Conservation (phyloP, 306 rosid genomes). For the Albizia julibrissin region DNA sequence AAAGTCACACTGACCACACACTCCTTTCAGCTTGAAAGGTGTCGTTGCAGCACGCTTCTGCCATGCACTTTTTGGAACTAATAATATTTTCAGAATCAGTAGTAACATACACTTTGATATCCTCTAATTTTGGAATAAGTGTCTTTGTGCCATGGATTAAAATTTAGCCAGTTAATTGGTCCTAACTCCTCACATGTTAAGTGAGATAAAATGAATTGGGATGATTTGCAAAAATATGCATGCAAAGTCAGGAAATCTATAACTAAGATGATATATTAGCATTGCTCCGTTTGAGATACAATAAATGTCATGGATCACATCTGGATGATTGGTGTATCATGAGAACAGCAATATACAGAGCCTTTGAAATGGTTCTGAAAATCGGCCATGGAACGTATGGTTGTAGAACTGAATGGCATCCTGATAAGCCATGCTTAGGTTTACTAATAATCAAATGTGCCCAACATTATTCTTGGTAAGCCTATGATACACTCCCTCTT, state of each 20-base stretch:
- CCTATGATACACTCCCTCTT: constrained; percentile 18
- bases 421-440: too few species aligned
- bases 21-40: constrained; percentile 58
- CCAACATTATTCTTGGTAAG: constrained; percentile 94
- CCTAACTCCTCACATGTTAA: neutral
- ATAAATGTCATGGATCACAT: constrained; percentile 31
- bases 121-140: neutral
- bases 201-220: neutral
- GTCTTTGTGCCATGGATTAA: neutral
- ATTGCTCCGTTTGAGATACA: constrained; percentile 4
- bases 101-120: neutral
- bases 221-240: constrained; percentile 13
- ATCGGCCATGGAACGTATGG: too few species aligned
- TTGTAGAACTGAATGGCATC: too few species aligned
- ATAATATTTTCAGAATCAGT: neutral
- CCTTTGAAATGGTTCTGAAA: constrained; percentile 6
- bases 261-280: constrained; percentile 6
- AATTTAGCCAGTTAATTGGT: constrained; percentile 18
- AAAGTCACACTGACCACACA: constrained; percentile 44
- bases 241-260: neutral
- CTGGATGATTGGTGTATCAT: constrained; percentile 49
- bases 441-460: constrained; percentile 66
- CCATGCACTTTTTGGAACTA: neutral
- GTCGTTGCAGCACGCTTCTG: neutral
- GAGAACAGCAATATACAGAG: constrained; percentile 66